Base-by-base conservation (phyloP, 768 basidiomycete species). In the Suillus placidus region DNA sequence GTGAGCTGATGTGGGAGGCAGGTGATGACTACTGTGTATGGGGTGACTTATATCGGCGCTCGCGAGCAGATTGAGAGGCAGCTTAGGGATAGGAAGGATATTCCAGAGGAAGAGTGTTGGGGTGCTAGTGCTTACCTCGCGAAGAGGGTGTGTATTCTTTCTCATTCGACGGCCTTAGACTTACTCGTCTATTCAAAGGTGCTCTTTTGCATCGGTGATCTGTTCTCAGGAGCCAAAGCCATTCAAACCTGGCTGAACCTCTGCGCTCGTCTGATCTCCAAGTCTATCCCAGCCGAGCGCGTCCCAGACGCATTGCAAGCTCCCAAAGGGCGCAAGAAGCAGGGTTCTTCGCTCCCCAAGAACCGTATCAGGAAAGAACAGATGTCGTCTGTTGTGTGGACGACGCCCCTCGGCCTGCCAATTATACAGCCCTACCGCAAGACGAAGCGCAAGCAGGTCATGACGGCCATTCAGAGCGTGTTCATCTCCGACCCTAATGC, bases 11-110 rank as follows among this genome's bases (percentile, higher is more conserved):
- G 47, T 14, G 7, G 55, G 6, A 13, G 30, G 2, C 68, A 91
- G 89, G 94, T 98, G 69, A 99, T 99, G 97, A 99, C 97, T 1
- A 98, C 97, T 3, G 97, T 99, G 40, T 99, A 99, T 74, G 97
- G 97, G 26, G 96, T 99, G 18, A 99, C 97, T 0, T 96, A 89
- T 78, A 80, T 98, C 62, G 97, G 97, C 42, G 97, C 97, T 26
- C 87, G 94, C 51, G 93, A 94, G 10, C 97, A 99, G 79, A 97
- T 99, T 63, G 92, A 95, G 78, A 91, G 79, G 71, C 95, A 98
- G 79, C 79, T 99, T 45, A 85, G 83, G 70, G 92, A 93, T 63
- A 82, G 89, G 63, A 85, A 87, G 32, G 90, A 92, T 66, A 82
- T 97, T 34, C 83, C 86, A 3, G 77, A 84, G 30, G 92, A 95